Percentiles rank a stretch among this genome's conserved stretches.
Conservation (phyloP, 441 rosid species). For the Rhodomyrtus psidioides region DNA sequence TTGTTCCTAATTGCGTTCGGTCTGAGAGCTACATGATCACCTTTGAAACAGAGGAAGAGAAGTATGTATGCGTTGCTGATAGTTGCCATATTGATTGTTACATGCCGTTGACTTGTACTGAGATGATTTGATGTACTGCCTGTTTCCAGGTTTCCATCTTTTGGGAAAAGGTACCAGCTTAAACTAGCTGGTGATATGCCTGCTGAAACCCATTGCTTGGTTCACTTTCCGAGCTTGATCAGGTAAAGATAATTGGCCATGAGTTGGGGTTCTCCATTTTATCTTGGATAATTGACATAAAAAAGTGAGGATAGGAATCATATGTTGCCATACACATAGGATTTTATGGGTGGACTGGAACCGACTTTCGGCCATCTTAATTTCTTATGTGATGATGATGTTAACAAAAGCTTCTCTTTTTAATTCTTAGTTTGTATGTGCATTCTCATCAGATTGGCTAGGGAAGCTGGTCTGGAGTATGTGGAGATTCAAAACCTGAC, state of each 20-base stretch:
- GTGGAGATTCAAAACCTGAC: conserved; percentile 94
- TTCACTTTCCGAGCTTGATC: conserved; percentile 98
- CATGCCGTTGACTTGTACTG: not conserved
- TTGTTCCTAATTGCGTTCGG: conserved; percentile 93
- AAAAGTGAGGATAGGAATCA: too few species aligned
- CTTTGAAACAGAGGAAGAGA: conserved; percentile 95
- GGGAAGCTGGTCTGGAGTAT: conserved; percentile 96
- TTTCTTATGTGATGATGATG: not conserved
- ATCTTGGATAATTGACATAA: not conserved
- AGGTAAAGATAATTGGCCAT: conserved; percentile 30
- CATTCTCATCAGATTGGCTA: conserved; percentile 58
- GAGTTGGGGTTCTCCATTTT: not conserved
- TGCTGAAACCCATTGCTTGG: conserved; percentile 86
- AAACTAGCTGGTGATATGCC: conserved; percentile 75
- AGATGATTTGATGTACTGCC: not conserved
- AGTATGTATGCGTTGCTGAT: conserved; percentile 31
- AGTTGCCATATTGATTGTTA: not conserved
- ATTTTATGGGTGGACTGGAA: too few species aligned
- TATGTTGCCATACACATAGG: too few species aligned
- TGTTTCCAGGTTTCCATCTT: conserved; percentile 73
- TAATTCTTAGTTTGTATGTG: not conserved
- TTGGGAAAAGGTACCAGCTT: conserved; percentile 93
- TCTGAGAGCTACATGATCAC: conserved; percentile 96
- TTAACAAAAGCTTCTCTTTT: not conserved
- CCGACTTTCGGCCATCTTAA: not conserved